Evolutionary conservation across 2,329 filamentous ascomycete genomes (phyloP).

Genomic region (Pseudocercospora eumusae): DNA sequence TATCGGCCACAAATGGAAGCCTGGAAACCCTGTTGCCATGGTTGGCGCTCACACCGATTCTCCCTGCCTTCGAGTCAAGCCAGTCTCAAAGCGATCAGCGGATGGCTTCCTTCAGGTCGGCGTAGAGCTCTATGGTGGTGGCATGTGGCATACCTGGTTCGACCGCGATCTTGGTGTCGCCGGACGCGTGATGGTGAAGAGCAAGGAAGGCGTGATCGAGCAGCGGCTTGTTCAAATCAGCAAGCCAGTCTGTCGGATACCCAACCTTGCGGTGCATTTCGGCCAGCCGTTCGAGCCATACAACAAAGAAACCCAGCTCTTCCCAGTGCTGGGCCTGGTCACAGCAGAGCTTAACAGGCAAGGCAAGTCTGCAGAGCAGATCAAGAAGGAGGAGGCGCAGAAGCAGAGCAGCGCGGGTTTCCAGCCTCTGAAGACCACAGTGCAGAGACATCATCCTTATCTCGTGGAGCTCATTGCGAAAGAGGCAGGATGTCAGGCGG

Average conservation of each 20-base stretch:
- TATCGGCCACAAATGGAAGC: slow-evolving; percentile 85
- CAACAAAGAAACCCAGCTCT: slow-evolving; percentile 95
- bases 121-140: slow-evolving; percentile 94
- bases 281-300: slow-evolving; percentile 79
- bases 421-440: slow-evolving; percentile 73
- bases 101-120: slow-evolving; percentile 92
- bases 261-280: slow-evolving; percentile 90
- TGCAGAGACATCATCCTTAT: slow-evolving; percentile 84
- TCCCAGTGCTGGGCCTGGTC: slow-evolving; percentile 86
- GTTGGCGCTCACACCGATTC: slow-evolving; percentile 96
- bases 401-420: slow-evolving; percentile 53
- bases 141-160: slow-evolving; percentile 98
- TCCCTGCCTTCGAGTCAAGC: slow-evolving; percentile 87
- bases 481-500: slow-evolving; percentile 69
- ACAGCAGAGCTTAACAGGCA: slow-evolving; percentile 84
- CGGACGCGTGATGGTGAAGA: slow-evolving; percentile 76
- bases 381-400: slow-evolving; percentile 48
- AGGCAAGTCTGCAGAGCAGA: slow-evolving; percentile 54
- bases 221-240: slow-evolving; percentile 89
- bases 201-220: slow-evolving; percentile 70
- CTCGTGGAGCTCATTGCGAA: slow-evolving; percentile 82
- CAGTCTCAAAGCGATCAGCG: slow-evolving; percentile 82
- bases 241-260: slow-evolving; percentile 85
- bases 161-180: slow-evolving; percentile 91
- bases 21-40: slow-evolving; percentile 88